Percentiles rank a stretch among this genome's conserved stretches.
Conservation (phyloP, 2,329 filamentous ascomycete genomes). For the Anisogramma anomala region DNA sequence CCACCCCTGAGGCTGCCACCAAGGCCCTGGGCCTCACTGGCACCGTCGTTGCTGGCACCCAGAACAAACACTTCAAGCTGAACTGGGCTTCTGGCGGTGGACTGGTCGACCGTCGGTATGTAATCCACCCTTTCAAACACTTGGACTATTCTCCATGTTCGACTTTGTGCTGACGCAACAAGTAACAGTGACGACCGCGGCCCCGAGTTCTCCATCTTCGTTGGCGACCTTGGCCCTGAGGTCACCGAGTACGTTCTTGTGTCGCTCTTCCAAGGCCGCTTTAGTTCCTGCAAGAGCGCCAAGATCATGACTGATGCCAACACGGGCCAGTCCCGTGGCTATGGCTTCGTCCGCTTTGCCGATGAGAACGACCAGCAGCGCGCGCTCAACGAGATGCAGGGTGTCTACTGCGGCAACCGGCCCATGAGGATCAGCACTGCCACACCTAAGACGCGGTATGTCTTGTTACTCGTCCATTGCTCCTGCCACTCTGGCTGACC, state of each 20-base stretch:
- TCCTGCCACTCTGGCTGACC: neutral
- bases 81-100: conserved; percentile 99
- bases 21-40: conserved; percentile 90
- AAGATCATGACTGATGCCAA: conserved; percentile 99
- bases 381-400: conserved; percentile 94
- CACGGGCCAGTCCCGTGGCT: conserved; percentile 92
- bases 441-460: conserved; percentile 80
- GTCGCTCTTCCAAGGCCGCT: conserved; percentile 91
- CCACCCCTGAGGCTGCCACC: conserved; percentile 67
- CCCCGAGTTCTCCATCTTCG: conserved; percentile 94
- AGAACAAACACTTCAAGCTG: conserved; percentile 84
- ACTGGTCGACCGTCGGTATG: conserved; percentile 80
- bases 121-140: no score
- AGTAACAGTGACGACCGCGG: conserved; percentile 75
- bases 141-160: conserved; percentile 1
- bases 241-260: conserved; percentile 98
- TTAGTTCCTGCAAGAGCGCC: conserved; percentile 94
- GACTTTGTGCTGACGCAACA: conserved; percentile 6
- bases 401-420: conserved; percentile 95
- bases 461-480: neutral
- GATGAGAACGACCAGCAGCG: conserved; percentile 94
- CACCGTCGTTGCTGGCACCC: conserved; percentile 77
- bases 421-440: conserved; percentile 98
- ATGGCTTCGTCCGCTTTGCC: conserved; percentile 95
- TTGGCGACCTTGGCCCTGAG: conserved; percentile 92